Conservation (phyloP, 2,329 filamentous ascomycete genomes). For the Cylindrodendrum hubeiense region DNA sequence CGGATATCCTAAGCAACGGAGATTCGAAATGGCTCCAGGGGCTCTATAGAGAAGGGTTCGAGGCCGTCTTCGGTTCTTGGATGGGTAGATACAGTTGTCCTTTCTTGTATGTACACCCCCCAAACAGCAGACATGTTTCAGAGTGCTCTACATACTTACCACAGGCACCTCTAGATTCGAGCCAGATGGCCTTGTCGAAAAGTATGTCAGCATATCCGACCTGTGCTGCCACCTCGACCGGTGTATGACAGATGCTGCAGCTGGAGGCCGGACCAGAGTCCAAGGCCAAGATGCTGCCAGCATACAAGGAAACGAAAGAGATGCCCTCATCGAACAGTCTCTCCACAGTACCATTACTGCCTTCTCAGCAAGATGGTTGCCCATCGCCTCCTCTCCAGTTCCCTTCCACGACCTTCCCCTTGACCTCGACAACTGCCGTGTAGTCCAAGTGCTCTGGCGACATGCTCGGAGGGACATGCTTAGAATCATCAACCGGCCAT, state of each 20-base stretch:
- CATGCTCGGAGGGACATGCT: conserved; percentile 53
- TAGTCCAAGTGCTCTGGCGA: conserved; percentile 49
- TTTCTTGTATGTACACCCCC: conserved; percentile 49
- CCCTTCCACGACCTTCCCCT: neutral
- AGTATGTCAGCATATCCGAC: conserved; percentile 47
- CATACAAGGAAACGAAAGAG: conserved; percentile 29
- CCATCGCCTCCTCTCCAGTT: conserved; percentile 35
- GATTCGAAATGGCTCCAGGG: conserved; percentile 42
- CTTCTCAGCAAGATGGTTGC: conserved; percentile 48
- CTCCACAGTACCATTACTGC: conserved; percentile 44
- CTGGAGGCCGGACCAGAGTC: conserved; percentile 9
- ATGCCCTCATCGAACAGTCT: conserved; percentile 42
- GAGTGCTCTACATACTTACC: conserved; percentile 12
- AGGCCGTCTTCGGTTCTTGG: conserved; percentile 57
- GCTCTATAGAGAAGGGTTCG: conserved; percentile 53
- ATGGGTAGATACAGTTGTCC: conserved; percentile 57
- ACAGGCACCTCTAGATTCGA: conserved; percentile 33
- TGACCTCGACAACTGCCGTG: conserved; percentile 23
- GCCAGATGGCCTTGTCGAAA: conserved; percentile 42
- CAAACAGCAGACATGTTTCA: neutral
- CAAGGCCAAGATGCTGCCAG: conserved; percentile 6
- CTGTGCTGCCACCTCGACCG: conserved; percentile 49
- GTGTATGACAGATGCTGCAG: conserved; percentile 48
- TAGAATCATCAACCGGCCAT: conserved; percentile 54
- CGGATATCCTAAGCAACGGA: conserved; percentile 9